phyloP scores from a whole-genome alignment of 306 rosid species.

The Fragaria ananassa region DNA sequence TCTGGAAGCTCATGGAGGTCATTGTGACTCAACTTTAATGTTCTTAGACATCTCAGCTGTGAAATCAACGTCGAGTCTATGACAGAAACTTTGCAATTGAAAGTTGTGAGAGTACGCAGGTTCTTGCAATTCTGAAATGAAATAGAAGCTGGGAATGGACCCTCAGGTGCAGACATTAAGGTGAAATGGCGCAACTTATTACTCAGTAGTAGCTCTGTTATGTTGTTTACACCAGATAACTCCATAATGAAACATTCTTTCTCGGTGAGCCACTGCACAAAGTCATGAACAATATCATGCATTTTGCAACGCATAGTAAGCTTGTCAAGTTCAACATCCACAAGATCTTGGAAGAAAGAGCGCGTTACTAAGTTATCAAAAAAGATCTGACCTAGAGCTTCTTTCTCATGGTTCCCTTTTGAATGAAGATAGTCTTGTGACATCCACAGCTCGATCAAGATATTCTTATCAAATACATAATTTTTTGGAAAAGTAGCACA shows the following conservation, averaged over 20 bases:
- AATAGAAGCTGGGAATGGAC: not conserved
- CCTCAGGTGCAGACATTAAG: not conserved
- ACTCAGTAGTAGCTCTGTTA: not conserved
- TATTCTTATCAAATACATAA: not conserved
- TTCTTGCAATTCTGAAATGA: too few relatives aligned
- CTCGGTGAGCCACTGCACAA: constrained; percentile 2
- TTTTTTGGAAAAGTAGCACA: constrained; percentile 10
- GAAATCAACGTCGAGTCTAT: not conserved
- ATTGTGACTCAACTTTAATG: not conserved
- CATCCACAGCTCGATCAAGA: not conserved
- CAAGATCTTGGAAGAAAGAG: constrained; percentile 12
- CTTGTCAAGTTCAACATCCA: not conserved
- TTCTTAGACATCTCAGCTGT: not conserved
- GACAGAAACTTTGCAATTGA: too few relatives aligned
- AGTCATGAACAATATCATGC: constrained; percentile 20
- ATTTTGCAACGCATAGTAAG: not conserved
- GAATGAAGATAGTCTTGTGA: not conserved
- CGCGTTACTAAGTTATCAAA: constrained; percentile 8
- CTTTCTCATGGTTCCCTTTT: not conserved
- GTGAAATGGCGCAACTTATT: not conserved
- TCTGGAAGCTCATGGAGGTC: not conserved
- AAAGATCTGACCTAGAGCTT: not conserved
- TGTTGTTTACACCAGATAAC: not conserved
- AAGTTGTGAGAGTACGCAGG: not conserved
- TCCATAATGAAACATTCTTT: not conserved